Percentiles rank a stretch among this genome's conserved stretches.
Evolutionary conservation across 2,329 filamentous ascomycete species (phyloP).

Genomic region (Penicillium sp.): DNA sequence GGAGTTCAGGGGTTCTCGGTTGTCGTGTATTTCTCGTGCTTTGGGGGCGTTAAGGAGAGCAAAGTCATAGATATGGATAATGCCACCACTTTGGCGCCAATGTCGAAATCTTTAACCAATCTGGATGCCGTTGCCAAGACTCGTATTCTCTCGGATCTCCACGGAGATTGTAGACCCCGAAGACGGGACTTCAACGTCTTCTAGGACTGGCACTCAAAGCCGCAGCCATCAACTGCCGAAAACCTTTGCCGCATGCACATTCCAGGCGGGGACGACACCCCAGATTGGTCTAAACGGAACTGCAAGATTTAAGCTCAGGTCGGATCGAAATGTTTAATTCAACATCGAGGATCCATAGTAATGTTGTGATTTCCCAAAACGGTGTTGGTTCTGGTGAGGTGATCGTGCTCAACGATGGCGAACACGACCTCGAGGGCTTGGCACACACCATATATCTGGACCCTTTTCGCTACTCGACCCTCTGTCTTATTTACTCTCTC

Average conservation of each 20-base stretch:
- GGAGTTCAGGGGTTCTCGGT: conserved; percentile 16
- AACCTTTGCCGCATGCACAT: conserved; percentile 25
- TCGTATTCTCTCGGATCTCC: conserved; percentile 12
- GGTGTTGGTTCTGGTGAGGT: conserved; percentile 28
- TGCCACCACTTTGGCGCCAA: conserved; percentile 14
- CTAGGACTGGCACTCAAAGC: conserved; percentile 1
- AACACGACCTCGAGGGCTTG: conserved; percentile 21
- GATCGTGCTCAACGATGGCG: conserved; percentile 32
- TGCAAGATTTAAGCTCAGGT: conserved; percentile 21
- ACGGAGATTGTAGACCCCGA: not conserved
- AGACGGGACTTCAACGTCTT: not conserved
- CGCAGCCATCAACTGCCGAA: conserved; percentile 26
- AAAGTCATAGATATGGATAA: not conserved
- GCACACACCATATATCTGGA: conserved; percentile 24
- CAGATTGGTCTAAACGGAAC: not conserved
- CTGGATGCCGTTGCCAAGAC: conserved; percentile 11
- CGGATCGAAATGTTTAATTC: conserved; percentile 18
- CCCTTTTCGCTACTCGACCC: conserved; percentile 4
- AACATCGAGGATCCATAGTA: conserved; percentile 14
- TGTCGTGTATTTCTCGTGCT: not conserved
- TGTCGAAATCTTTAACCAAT: conserved; percentile 19
- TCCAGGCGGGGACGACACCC: conserved; percentile 11
- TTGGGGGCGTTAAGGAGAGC: conserved; percentile 4
- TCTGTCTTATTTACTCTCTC: not conserved
- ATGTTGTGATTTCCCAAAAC: conserved; percentile 9